Percentiles rank a stretch among this genome's conserved stretches.
phyloP scores from a whole-genome alignment of 2,329 filamentous ascomycete species.

The Penicillium sp. region DNA sequence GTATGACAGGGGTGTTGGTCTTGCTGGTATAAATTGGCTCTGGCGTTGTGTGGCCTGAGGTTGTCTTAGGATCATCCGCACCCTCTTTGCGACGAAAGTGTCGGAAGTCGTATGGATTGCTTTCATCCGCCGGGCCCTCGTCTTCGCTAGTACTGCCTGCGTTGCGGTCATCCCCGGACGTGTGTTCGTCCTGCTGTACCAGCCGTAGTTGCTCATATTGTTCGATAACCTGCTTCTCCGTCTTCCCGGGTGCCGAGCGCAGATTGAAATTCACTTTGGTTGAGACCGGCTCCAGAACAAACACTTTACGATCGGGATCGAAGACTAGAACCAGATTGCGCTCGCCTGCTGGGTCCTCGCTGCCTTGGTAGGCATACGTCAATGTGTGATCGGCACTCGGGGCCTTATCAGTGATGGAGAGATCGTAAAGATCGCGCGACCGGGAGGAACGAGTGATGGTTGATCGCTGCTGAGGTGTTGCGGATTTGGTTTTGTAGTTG shows the following conservation, averaged over 20 bases:
- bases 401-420: constrained; percentile 44
- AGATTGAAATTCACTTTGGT: constrained; percentile 88
- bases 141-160: constrained; percentile 36
- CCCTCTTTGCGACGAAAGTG: constrained; percentile 48
- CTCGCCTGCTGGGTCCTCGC: constrained; percentile 37
- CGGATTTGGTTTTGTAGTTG: constrained; percentile 47
- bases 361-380: constrained; percentile 42
- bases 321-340: constrained; percentile 62
- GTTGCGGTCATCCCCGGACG: constrained; percentile 33
- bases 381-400: constrained; percentile 39
- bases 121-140: constrained; percentile 43
- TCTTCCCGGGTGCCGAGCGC: constrained; percentile 63
- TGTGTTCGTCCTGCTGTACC: constrained; percentile 36
- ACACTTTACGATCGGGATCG: constrained; percentile 69
- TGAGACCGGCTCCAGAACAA: constrained; percentile 77
- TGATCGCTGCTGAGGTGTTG: constrained; percentile 39
- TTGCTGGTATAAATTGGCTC: constrained; percentile 36
- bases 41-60: constrained; percentile 36
- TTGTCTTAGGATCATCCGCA: constrained; percentile 34
- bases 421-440: constrained; percentile 39
- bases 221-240: constrained; percentile 62
- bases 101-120: constrained; percentile 50
- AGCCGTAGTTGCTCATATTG: constrained; percentile 64
- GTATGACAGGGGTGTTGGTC: constrained; percentile 34
- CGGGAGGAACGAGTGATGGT: constrained; percentile 35